phyloP scores from a whole-genome alignment of 371 early-diverging fungal genomes.

The Caulochytrium protostelioides region DNA sequence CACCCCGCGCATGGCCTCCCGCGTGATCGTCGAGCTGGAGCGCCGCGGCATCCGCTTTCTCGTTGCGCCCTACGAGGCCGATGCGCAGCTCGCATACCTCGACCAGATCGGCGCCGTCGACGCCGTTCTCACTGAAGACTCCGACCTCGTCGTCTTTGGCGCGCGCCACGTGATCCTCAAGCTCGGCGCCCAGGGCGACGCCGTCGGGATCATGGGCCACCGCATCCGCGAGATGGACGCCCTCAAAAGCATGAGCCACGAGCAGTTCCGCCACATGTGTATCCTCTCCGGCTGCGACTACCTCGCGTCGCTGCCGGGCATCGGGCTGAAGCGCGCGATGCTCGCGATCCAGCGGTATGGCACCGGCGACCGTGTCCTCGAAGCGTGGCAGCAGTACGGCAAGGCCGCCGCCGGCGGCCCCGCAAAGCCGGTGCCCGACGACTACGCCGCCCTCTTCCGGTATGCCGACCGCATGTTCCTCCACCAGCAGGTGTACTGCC shows the following conservation, averaged over 20 bases:
- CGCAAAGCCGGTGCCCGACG: slow-evolving; percentile 14
- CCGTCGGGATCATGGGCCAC: slow-evolving; percentile 30
- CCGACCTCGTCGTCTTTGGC: slow-evolving; percentile 90
- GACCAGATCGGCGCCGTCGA: slow-evolving; percentile 42
- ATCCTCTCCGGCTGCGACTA: slow-evolving; percentile 96
- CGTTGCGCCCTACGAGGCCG: slow-evolving; percentile 97
- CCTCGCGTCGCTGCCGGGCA: slow-evolving; percentile 51
- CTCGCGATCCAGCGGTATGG: slow-evolving; percentile 30
- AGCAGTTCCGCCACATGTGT: slow-evolving; percentile 66
- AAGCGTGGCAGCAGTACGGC: slow-evolving; percentile 14
- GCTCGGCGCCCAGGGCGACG: slow-evolving; percentile 47
- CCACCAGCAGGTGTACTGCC: slow-evolving; percentile 61
- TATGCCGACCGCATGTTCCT: slow-evolving; percentile 58
- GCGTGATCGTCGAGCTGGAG: slow-evolving; percentile 47
- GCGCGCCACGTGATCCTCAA: slow-evolving; percentile 50
- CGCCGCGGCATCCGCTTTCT: slow-evolving; percentile 45
- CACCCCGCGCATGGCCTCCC: slow-evolving; percentile 52
- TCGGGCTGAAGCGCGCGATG: slow-evolving; percentile 72
- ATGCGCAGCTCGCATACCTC: slow-evolving; percentile 87
- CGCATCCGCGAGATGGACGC: slow-evolving; percentile 21
- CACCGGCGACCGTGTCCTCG: slow-evolving; percentile 13
- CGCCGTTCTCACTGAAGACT: slow-evolving; percentile 89
- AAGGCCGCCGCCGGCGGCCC: slow-evolving; percentile 10
- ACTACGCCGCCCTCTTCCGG: slow-evolving; percentile 37
- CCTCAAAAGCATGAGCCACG: slow-evolving; percentile 28